phyloP scores from a whole-genome alignment of 2,329 filamentous ascomycete species.

The Aspergillus sergii region DNA sequence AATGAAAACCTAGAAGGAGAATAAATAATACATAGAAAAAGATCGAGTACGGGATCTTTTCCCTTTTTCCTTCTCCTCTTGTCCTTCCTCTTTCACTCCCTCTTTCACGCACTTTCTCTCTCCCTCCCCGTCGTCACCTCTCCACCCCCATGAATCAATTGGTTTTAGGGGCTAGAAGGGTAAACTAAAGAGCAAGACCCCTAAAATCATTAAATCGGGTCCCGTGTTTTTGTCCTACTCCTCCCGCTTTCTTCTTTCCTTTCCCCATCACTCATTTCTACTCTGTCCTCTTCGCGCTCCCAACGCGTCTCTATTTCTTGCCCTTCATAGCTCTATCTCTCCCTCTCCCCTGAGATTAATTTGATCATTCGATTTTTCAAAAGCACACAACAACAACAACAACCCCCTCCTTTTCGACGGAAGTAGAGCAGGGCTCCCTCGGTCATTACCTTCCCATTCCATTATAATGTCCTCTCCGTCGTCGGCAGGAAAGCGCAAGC shows the following conservation, averaged over 20 bases:
- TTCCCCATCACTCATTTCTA: constrained; percentile 7
- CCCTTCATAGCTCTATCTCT: background rate
- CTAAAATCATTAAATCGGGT: constrained; percentile 4
- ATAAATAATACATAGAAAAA: background rate
- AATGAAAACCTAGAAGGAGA: background rate
- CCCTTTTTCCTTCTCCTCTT: background rate
- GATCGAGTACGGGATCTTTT: too few species aligned
- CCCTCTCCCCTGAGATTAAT: background rate
- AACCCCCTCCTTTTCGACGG: constrained; percentile 11
- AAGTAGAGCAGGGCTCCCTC: constrained; percentile 29
- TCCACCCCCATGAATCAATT: constrained; percentile 1
- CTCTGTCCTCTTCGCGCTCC: constrained; percentile 7
- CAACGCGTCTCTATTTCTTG: constrained; percentile 7
- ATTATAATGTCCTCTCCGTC: constrained; percentile 62
- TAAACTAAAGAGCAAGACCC: constrained; percentile 2
- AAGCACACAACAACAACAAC: background rate
- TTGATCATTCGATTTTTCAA: background rate
- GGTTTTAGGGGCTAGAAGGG: background rate
- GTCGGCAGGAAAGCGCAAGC: constrained; percentile 75
- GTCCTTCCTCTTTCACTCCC: background rate
- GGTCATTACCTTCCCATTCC: constrained; percentile 22
- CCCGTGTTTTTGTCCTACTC: constrained; percentile 16
- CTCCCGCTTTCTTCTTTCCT: constrained; percentile 16
- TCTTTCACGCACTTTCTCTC: too few species aligned
- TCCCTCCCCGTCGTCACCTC: background rate